Evolutionary conservation across 768 basidiomycete species (phyloP), one percentile per base, ranked within the genome.

Genomic region (Ephemerocybe angulata): DNA sequence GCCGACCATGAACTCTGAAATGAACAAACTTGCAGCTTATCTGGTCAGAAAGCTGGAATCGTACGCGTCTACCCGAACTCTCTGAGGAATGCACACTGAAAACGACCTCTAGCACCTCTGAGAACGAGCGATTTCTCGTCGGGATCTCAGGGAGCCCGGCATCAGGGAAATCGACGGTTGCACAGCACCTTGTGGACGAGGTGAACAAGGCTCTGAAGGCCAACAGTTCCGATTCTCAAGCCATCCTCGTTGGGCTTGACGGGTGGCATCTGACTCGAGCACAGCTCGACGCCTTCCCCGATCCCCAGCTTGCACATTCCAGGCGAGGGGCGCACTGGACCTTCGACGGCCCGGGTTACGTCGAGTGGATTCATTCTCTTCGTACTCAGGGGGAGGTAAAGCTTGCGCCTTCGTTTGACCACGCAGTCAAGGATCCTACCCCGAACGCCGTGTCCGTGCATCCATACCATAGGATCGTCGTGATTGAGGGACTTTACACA

Each of bases 401-500:
- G 25, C 58, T 70, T 11, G 93, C 90, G 24, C 93, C 92, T 0
- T 86, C 90, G 0, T 98, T 97, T 67, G 83, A 86, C 51, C 95
- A 97, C 67, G 82, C 90, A 1, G 66, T 90, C 50, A 98, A 96
- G 65, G 95, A 98, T 64, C 94, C 93, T 0, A 74, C 73, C 0
- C 80, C 81, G 3, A 76, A 85, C 42, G 80, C 83, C 1, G 65
- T 87, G 24, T 64, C 72, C 3, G 78, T 98, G 25, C 62, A 72
- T 24, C 81, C 86, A 0, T 62, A 74, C 29, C 87, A 95, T 62
- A 84, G 89, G 12, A 81, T 98, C 52, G 78, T 97, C 40, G 67
- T 98, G 56, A 81, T 98, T 58, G 95, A 98, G 70, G 94, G 95
- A 0, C 70, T 97, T n/a, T 97, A 98, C 67, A 78, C 85, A 2